Base-by-base conservation (phyloP, 108 stramenopile species). In the Chaetoceros tenuissimus region DNA sequence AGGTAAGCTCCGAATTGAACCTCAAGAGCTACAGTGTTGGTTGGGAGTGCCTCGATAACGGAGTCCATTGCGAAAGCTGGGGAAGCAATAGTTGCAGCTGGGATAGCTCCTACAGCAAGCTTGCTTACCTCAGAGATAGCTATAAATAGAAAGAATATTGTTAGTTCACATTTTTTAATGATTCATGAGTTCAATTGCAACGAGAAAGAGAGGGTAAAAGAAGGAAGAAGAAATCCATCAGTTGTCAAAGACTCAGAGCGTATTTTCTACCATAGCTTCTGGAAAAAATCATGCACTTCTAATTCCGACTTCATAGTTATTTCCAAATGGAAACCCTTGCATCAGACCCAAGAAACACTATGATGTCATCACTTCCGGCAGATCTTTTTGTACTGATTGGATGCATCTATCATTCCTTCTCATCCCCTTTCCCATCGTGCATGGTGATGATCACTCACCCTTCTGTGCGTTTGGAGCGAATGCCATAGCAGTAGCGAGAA, bases 1-100 rank as follows among this genome's bases (percentile, higher is more conserved):
- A 95, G 75, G 80, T 91, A 95, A 31, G 94, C 94, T 63, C 91
- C 91, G 73, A 88, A 88, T 64, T 86, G 85, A 73, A 93, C 91
- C 73, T 93, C 83, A 64, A 88, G 79, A 64, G 87, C 71, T 51
- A 93, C 57, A 40, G 85, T 77, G 57, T 84, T 79, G 60, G 87
- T 79, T 45, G 91, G 91, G 51, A 93, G 78, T 28, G 69, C 63
- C 46, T 72, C 82, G 45, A 91, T 63, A 66, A 91, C 76, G 55
- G 85, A 87, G 71, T 92, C 85, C 58, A 87, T 60, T 49, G 91
- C 91, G 69, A 88, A 86, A 46, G 85, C 84, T 48, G 91, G 86
- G 45, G 81, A 67, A 28, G 84, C 70, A 45, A 82, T 50, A 55
- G 79, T 69, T 24, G 75, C 80, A 57, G 66, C 88, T 28, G 85